phyloP scores from a whole-genome alignment of 768 basidiomycete genomes.

The Multifurca ochricompacta region DNA sequence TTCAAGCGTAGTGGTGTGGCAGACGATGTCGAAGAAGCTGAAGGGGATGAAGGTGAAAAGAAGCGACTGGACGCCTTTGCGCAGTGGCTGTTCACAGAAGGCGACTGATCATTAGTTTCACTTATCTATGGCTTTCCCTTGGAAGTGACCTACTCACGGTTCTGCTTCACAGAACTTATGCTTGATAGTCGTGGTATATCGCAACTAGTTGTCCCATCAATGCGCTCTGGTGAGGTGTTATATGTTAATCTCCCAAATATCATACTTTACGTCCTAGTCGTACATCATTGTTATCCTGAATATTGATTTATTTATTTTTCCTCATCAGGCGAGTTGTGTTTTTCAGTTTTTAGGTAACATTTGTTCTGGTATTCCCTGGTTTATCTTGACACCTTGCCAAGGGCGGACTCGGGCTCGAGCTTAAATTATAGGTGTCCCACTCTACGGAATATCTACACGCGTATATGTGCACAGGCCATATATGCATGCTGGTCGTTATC shows the following conservation, averaged over 20 bases:
- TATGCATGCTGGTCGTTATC: too few species aligned
- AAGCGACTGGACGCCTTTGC: conserved; percentile 84
- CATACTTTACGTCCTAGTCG: background rate
- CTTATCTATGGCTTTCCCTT: conserved; percentile 1
- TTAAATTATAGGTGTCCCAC: too few species aligned
- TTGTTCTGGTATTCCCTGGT: too few species aligned
- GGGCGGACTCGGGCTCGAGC: too few species aligned
- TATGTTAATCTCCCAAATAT: conserved; percentile 4
- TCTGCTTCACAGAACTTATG: too few species aligned
- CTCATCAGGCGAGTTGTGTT: too few species aligned
- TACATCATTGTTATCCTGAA: background rate
- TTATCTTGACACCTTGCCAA: too few species aligned
- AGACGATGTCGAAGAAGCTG: conserved; percentile 49
- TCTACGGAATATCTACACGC: too few species aligned
- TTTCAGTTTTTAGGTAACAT: background rate
- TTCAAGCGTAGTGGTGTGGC: conserved; percentile 69
- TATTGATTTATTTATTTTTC: background rate
- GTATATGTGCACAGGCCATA: too few species aligned
- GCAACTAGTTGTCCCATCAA: background rate
- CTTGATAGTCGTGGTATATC: background rate
- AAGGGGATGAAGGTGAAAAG: conserved; percentile 70
- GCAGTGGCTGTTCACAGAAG: conserved; percentile 77
- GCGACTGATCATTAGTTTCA: conserved; percentile 38
- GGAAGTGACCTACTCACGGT: too few species aligned
- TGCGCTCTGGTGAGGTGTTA: background rate